phyloP scores from a whole-genome alignment of 2,329 filamentous ascomycete species.

The Claviceps arundinis region DNA sequence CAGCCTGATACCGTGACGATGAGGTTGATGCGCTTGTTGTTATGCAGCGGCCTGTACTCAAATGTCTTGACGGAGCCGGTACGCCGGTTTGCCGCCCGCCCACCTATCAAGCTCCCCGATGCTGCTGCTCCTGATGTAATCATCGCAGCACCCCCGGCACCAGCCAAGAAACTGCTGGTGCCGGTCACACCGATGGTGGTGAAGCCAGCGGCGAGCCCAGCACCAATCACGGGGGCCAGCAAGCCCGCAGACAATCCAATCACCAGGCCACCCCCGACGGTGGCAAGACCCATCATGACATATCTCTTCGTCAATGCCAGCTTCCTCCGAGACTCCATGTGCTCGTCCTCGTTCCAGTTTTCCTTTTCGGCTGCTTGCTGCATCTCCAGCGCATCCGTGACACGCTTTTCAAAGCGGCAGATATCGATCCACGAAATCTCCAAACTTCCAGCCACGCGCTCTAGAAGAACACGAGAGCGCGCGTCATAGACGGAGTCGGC shows the following conservation, averaged over 20 bases:
- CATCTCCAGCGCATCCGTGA: constrained; percentile 95
- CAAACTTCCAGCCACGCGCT: constrained; percentile 68
- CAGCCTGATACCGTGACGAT: constrained; percentile 92
- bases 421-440: constrained; percentile 85
- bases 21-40: constrained; percentile 93
- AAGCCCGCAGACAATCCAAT: constrained; percentile 90
- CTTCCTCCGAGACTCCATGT: constrained; percentile 78
- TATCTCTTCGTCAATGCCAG: constrained; percentile 69
- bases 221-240: constrained; percentile 84
- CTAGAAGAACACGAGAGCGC: constrained; percentile 71
- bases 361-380: constrained; percentile 89
- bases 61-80: constrained; percentile 92
- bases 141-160: constrained; percentile 81
- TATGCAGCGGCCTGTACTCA: constrained; percentile 90
- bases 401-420: constrained; percentile 89
- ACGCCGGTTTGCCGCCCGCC: constrained; percentile 70
- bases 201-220: constrained; percentile 84
- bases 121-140: constrained; percentile 84
- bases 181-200: constrained; percentile 88
- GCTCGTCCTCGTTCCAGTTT: constrained; percentile 94
- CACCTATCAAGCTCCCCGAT: constrained; percentile 76
- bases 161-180: constrained; percentile 78
- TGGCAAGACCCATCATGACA: constrained; percentile 92
- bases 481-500: constrained; percentile 91
- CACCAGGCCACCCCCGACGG: constrained; percentile 85